Evolutionary conservation across 2,329 filamentous ascomycete genomes (phyloP).

Genomic region (Hymenoscyphus scutula): DNA sequence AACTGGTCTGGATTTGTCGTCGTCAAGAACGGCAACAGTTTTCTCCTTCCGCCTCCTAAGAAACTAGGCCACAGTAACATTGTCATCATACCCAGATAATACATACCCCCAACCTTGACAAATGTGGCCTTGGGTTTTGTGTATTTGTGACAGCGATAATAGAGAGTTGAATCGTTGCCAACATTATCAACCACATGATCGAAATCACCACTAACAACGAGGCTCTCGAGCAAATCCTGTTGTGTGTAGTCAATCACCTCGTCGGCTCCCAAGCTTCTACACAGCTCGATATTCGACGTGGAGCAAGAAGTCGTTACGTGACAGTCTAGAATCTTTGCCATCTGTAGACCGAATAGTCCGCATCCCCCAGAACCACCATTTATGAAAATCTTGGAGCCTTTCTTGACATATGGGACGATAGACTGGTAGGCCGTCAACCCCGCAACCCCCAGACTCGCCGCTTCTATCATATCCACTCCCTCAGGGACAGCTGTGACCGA

Average conservation of each 20-base stretch:
- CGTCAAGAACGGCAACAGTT: conserved; percentile 47
- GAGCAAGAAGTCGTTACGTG: conserved; percentile 59
- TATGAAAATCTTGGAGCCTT: conserved; percentile 57
- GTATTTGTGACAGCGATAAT: conserved; percentile 24
- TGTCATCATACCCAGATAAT: conserved; percentile 11
- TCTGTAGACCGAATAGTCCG: conserved; percentile 59
- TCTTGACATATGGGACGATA: conserved; percentile 44
- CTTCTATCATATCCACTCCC: conserved; percentile 40
- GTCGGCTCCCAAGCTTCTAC: conserved; percentile 53
- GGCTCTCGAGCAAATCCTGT: conserved; percentile 17
- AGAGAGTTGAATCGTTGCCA: conserved; percentile 16
- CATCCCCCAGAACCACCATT: conserved; percentile 65
- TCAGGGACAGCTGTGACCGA: neutral
- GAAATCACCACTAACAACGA: conserved; percentile 20
- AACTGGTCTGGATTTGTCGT: conserved; percentile 49
- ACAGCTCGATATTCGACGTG: conserved; percentile 53
- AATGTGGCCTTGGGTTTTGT: conserved; percentile 18
- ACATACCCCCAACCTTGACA: conserved; percentile 52
- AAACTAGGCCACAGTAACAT: conserved; percentile 18
- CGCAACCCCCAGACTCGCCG: conserved; percentile 41
- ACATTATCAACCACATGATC: conserved; percentile 31
- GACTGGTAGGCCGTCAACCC: conserved; percentile 41
- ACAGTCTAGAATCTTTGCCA: conserved; percentile 59
- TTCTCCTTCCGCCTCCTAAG: conserved; percentile 33
- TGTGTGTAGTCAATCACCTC: conserved; percentile 21